Percentiles rank a stretch among this genome's conserved stretches.
phyloP scores from a whole-genome alignment of 164 flowering plant species.

The Annona squamosa region DNA sequence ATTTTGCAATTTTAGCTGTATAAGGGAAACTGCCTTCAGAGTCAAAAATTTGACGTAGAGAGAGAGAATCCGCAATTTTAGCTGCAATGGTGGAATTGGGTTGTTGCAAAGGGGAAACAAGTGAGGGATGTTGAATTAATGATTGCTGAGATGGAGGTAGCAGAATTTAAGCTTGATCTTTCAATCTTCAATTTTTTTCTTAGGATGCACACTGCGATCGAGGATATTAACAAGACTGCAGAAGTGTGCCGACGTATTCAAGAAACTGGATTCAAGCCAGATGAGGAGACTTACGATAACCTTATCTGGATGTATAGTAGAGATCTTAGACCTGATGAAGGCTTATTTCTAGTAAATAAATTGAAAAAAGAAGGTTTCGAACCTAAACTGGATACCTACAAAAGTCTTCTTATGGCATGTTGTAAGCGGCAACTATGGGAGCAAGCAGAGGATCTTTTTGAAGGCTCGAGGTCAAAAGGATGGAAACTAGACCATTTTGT shows the following conservation, averaged over 20 bases:
- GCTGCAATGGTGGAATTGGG: slow-evolving; percentile 60
- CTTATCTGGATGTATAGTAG: slow-evolving; percentile 86
- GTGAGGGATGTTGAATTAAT: slow-evolving; percentile 90
- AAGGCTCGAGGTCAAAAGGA: slow-evolving; percentile 47
- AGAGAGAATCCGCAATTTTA: too few species aligned
- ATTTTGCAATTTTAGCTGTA: too few species aligned
- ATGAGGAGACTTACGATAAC: slow-evolving; percentile 80
- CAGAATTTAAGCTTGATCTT: slow-evolving; percentile 84
- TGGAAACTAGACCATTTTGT: slow-evolving; percentile 70
- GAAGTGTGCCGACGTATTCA: slow-evolving; percentile 50
- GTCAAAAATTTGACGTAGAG: too few species aligned
- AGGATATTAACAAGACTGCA: slow-evolving; percentile 59
- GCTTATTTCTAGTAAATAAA: slow-evolving; percentile 56
- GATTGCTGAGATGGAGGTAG: slow-evolving; percentile 83
- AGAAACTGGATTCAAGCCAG: slow-evolving; percentile 58
- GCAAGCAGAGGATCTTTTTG: slow-evolving; percentile 77
- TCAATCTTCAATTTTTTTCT: slow-evolving; percentile 67
- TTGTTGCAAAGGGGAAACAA: slow-evolving; percentile 58
- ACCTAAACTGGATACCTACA: slow-evolving; percentile 75
- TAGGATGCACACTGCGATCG: slow-evolving; percentile 55
- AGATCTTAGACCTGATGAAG: slow-evolving; percentile 86
- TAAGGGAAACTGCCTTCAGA: too few species aligned
- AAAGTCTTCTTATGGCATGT: slow-evolving; percentile 79
- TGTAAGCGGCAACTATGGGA: slow-evolving; percentile 55
- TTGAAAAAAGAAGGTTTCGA: slow-evolving; percentile 56